Base-by-base conservation (phyloP, 2,329 filamentous ascomycete genomes). In the Diaporthe citriasiana region DNA sequence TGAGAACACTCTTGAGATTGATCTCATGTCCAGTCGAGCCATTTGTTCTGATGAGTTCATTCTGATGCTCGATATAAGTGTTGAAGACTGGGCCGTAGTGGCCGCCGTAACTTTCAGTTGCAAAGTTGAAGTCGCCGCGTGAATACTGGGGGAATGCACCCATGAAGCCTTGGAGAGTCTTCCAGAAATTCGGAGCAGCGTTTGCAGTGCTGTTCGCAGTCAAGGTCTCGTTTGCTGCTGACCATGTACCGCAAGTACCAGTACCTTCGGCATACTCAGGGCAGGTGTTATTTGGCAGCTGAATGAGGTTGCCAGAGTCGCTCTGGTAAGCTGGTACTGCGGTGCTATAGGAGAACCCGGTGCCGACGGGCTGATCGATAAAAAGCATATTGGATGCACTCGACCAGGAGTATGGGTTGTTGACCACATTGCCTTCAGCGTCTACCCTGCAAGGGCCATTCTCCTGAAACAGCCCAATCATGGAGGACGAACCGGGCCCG, bases 101-200 rank as follows among this genome's bases (percentile, higher is more conserved):
- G 0, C 89, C 89, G 2, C 89, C 89, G 73, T 90, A 90, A 51
- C 84, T 87, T 79, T 91, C 89, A 0, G 87, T 89, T 0, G 88
- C 83, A 76, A 91, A 89, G 77, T 87, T 86, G 77, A 91, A 88
- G 0, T 85, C 86, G 56, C 86, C 82, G 27, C 86, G 81, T 0
- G 85, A 82, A 77, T 87, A 87, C 73, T 87, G 79, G 1, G 85
- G 89, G 78, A 92, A 91, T 0, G 86, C 89, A 3, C 89, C 89
- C 86, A 91, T 89, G 80, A 92, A 92, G 1, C 89, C 89, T 78
- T 91, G 90, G 35, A 91, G 78, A 0, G 88, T 89, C 80, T 87
- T 89, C 88, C 88, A 92, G 82, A 92, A 89, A 71, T 87, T 88
- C 1, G 88, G 88, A 4, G 89, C 89, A 3, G 89, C 89, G 71